phyloP scores from a whole-genome alignment of 345 rosid genomes.

The Zanthoxylum bungeanum region DNA sequence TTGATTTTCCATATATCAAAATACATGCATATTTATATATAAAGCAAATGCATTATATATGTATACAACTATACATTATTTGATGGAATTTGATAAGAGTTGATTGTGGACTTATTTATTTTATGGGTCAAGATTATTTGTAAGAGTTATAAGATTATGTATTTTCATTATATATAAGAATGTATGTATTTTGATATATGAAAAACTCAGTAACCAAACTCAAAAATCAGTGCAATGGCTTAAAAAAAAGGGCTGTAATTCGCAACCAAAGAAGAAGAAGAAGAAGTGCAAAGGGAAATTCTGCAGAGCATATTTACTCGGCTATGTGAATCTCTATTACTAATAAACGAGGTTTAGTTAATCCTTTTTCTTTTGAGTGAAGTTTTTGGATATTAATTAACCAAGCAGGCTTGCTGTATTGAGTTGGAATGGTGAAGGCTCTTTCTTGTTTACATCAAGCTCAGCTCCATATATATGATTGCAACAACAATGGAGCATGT shows the following conservation, averaged over 20 bases:
- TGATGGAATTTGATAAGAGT: too few relatives aligned
- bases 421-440: constrained; percentile 89
- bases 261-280: too few relatives aligned
- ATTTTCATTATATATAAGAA: too few relatives aligned
- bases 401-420: constrained; percentile 69
- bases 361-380: neutral
- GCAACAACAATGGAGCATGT: constrained; percentile 74
- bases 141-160: too few relatives aligned
- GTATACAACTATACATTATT: too few relatives aligned
- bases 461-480: constrained; percentile 82
- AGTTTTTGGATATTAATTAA: constrained; percentile 16
- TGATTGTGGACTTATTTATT: too few relatives aligned
- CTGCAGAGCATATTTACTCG: neutral
- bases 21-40: too few relatives aligned
- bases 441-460: constrained; percentile 88
- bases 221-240: constrained; percentile 2
- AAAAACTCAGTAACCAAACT: too few relatives aligned
- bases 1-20: too few relatives aligned
- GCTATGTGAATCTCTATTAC: neutral
- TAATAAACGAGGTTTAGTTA: neutral
- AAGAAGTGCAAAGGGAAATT: neutral
- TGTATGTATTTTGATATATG: too few relatives aligned
- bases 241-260: neutral
- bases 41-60: too few relatives aligned
- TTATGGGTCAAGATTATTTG: too few relatives aligned